phyloP scores from a whole-genome alignment of 495 filamentous ascomycete species.

The Monascus purpureus region DNA sequence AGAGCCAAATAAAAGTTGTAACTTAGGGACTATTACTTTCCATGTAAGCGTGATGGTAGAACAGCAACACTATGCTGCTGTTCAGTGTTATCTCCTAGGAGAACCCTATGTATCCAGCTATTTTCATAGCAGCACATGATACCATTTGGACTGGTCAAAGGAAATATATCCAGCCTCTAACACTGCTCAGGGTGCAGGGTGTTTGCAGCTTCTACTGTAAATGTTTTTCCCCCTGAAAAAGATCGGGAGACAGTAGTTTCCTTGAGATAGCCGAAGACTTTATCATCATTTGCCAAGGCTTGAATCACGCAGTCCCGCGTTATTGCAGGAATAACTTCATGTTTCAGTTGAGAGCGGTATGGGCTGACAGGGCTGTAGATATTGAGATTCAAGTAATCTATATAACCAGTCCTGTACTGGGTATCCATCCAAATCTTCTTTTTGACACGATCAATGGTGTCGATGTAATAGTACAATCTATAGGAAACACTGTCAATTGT shows the following conservation, averaged over 20 bases:
- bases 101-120: constrained; percentile 5
- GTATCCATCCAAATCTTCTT: too few relatives aligned
- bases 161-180: constrained; percentile 2
- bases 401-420: too few relatives aligned
- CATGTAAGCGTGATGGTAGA: constrained; percentile 8
- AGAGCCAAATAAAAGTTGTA: constrained; percentile 4
- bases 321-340: not conserved
- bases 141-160: constrained; percentile 1
- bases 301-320: not conserved
- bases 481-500: too few relatives aligned
- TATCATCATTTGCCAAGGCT: not conserved
- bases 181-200: constrained; percentile 1
- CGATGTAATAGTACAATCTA: too few relatives aligned
- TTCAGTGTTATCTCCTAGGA: constrained; percentile 1
- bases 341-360: not conserved
- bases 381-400: too few relatives aligned
- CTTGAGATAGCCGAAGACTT: constrained; percentile 1
- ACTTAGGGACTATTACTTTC: constrained; percentile 4
- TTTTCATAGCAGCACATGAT: constrained; percentile 2
- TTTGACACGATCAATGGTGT: too few relatives aligned
- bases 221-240: not conserved
- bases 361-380: too few relatives aligned
- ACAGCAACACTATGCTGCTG: too few relatives aligned
- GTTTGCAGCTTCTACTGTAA: constrained; percentile 1
- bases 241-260: constrained; percentile 2